Conservation (phyloP, 805 yeast genomes). For the Kurtzmaniella fragi region DNA sequence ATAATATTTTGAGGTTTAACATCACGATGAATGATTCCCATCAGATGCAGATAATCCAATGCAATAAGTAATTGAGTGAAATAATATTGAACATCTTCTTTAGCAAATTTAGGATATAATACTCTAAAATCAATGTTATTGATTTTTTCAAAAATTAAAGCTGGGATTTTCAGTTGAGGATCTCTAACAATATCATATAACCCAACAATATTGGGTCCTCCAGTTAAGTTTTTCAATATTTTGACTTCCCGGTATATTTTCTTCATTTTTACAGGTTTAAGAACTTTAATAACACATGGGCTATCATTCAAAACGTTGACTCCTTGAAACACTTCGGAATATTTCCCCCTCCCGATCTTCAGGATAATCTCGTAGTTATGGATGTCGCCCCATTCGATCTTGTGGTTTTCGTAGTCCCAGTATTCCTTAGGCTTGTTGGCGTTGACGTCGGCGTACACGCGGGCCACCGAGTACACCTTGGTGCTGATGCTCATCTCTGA, state of each 20-base stretch:
- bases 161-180: slow-evolving; percentile 79
- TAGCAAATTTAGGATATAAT: slow-evolving; percentile 74
- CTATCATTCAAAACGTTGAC: slow-evolving; percentile 56
- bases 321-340: slow-evolving; percentile 90
- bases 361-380: slow-evolving; percentile 68
- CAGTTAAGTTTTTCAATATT: slow-evolving; percentile 76
- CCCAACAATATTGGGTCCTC: slow-evolving; percentile 76
- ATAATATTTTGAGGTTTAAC: slow-evolving; percentile 92
- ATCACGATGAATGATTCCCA: slow-evolving; percentile 94
- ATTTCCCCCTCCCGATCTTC: slow-evolving; percentile 89
- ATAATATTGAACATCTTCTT: slow-evolving; percentile 73
- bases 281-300: slow-evolving; percentile 80
- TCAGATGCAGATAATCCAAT: slow-evolving; percentile 82
- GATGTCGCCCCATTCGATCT: slow-evolving; percentile 38
- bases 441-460: slow-evolving; percentile 76
- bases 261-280: slow-evolving; percentile 90
- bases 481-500: slow-evolving; percentile 21
- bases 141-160: slow-evolving; percentile 79
- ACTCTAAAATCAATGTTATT: slow-evolving; percentile 83
- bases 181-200: slow-evolving; percentile 85
- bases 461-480: slow-evolving; percentile 24
- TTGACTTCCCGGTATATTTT: slow-evolving; percentile 89
- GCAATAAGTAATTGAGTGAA: slow-evolving; percentile 80
- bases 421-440: slow-evolving; percentile 62
- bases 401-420: slow-evolving; percentile 78